Evolutionary conservation across 805 yeast species (phyloP).

Genomic region (Millerago galiae): DNA sequence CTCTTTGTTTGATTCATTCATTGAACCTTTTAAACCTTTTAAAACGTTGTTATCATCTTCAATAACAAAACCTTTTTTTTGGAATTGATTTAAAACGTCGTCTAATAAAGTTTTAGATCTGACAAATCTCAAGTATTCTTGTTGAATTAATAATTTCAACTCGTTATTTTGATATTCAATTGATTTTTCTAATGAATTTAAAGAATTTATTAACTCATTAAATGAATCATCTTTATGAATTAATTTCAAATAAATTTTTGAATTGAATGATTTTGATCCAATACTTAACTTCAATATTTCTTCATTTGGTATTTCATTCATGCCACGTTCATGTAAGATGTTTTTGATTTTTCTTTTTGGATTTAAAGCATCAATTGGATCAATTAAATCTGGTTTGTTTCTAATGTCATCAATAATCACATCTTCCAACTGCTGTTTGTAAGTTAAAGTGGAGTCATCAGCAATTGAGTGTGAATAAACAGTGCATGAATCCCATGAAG

Average conservation of each 20-base stretch:
- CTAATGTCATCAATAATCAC: conserved; percentile 19
- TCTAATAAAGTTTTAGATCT: conserved; percentile 60
- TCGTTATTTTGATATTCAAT: conserved; percentile 44
- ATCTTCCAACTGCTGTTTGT: conserved; percentile 12
- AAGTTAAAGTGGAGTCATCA: conserved; percentile 3
- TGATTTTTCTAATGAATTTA: conserved; percentile 42
- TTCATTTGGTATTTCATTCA: conserved; percentile 30
- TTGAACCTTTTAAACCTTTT: conserved; percentile 31
- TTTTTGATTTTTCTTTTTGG: conserved; percentile 39
- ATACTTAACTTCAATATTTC: conserved; percentile 42
- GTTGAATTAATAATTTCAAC: conserved; percentile 44
- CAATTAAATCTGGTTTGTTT: conserved; percentile 20
- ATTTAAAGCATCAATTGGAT: conserved; percentile 53
- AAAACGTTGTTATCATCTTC: conserved; percentile 18
- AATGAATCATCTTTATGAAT: conserved; percentile 52
- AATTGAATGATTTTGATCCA: conserved; percentile 53
- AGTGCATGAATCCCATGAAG: conserved; percentile 29
- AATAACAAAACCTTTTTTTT: conserved; percentile 27
- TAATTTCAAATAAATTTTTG: conserved; percentile 46
- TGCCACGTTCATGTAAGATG: conserved; percentile 33
- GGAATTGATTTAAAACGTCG: conserved; percentile 48
- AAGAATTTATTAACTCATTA: conserved; percentile 40
- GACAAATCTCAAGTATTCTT: conserved; percentile 59
- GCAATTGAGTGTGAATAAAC: too few species aligned
- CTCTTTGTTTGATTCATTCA: conserved; percentile 43